Conservation (phyloP, 2,329 filamentous ascomycete genomes). For the Penicillium griseofulvum region DNA sequence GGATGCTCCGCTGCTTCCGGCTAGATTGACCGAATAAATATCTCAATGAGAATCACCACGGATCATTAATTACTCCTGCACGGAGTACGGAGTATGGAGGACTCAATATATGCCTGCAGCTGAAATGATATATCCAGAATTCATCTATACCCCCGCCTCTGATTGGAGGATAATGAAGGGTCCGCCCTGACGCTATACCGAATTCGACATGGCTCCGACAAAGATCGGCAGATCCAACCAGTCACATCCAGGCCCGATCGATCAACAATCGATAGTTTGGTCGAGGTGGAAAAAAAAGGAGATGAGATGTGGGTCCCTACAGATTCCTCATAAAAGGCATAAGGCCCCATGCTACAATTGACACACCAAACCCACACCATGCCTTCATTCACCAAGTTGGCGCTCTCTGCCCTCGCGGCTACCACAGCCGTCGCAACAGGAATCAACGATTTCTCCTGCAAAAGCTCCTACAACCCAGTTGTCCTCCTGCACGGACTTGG, state of each 20-base stretch:
- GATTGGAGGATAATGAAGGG: neutral
- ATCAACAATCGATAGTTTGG: slow-evolving; percentile 22
- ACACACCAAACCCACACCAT: slow-evolving; percentile 6
- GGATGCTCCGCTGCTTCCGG: neutral
- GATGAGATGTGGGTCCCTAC: neutral
- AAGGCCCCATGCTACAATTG: neutral
- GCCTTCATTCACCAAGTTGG: slow-evolving; percentile 16
- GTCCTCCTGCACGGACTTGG: slow-evolving; percentile 40
- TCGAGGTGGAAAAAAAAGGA: slow-evolving; percentile 5
- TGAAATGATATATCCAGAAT: slow-evolving; percentile 10
- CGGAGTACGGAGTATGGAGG: too few species aligned
- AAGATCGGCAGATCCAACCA: slow-evolving; percentile 8
- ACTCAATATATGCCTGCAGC: neutral
- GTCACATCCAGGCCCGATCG: slow-evolving; percentile 2
- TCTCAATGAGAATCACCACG: neutral
- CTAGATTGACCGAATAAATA: neutral
- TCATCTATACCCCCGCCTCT: neutral
- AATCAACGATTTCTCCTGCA: slow-evolving; percentile 39
- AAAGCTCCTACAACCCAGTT: slow-evolving; percentile 32
- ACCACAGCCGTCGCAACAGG: slow-evolving; percentile 15
- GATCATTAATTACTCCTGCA: too few species aligned
- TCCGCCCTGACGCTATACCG: slow-evolving; percentile 5
- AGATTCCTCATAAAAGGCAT: neutral
- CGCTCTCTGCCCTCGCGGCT: slow-evolving; percentile 17
- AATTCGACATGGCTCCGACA: neutral